Evolutionary conservation across 352 stramenopile species (phyloP).

Genomic region (Phytophthora cryptogea): DNA sequence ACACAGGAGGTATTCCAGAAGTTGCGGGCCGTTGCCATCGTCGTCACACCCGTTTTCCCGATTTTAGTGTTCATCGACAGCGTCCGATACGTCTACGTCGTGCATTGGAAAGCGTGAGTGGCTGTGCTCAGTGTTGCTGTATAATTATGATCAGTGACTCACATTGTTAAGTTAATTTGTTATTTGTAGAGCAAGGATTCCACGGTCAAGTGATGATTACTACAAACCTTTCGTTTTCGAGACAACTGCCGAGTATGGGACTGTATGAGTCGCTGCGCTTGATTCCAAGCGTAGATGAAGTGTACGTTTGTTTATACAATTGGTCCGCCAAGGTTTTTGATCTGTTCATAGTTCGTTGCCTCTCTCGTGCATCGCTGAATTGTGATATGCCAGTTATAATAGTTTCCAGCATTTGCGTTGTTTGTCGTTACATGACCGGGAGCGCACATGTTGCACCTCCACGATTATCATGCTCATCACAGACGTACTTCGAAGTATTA

Average conservation of each 20-base stretch:
- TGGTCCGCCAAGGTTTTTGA: slow-evolving; percentile 25
- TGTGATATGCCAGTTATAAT: background rate
- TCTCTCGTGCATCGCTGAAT: background rate
- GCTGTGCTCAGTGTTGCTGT: background rate
- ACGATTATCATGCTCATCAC: too few species aligned
- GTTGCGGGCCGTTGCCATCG: slow-evolving; percentile 47
- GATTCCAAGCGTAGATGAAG: slow-evolving; percentile 17
- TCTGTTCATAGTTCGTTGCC: slow-evolving; percentile 3
- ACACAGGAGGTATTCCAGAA: slow-evolving; percentile 54
- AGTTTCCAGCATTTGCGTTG: background rate
- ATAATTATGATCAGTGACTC: background rate
- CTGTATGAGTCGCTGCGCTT: slow-evolving; percentile 33
- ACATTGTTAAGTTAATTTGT: slow-evolving; percentile 9
- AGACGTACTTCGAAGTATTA: too few species aligned
- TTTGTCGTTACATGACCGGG: too few species aligned
- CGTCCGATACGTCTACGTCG: slow-evolving; percentile 47
- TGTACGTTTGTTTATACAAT: slow-evolving; percentile 39
- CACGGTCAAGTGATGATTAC: slow-evolving; percentile 41
- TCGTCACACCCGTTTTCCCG: slow-evolving; percentile 53
- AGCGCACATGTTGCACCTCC: too few species aligned
- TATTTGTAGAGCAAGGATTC: slow-evolving; percentile 13
- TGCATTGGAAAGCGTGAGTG: slow-evolving; percentile 57
- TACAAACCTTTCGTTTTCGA: slow-evolving; percentile 57
- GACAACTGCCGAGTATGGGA: slow-evolving; percentile 56
- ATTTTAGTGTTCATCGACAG: slow-evolving; percentile 49